Evolutionary conservation across 441 rosid species (phyloP).

Genomic region (Adansonia rubrostipa): DNA sequence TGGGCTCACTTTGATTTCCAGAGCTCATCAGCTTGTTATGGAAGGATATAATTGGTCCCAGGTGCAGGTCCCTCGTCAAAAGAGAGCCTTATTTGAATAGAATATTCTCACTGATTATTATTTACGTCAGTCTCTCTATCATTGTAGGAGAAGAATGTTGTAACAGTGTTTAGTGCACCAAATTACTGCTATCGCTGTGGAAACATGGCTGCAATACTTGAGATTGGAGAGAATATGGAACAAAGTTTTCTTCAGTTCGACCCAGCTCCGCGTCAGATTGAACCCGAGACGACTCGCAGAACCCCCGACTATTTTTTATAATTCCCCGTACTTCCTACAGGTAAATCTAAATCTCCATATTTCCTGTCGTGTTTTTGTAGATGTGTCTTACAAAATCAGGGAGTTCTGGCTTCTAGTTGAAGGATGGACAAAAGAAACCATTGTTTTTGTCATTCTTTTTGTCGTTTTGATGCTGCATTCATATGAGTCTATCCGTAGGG

Average conservation of each 20-base stretch:
- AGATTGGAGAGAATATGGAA: slow-evolving; percentile 95
- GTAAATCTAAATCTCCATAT: too few relatives aligned
- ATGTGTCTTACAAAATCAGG: slow-evolving; percentile 22
- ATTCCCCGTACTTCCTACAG: slow-evolving; percentile 27
- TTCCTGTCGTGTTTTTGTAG: not conserved
- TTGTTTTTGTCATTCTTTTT: slow-evolving; percentile 43
- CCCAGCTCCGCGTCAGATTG: slow-evolving; percentile 96
- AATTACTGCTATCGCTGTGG: slow-evolving; percentile 98
- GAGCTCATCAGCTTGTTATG: slow-evolving; percentile 3
- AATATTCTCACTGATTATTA: too few relatives aligned
- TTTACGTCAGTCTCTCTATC: too few relatives aligned
- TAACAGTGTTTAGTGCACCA: slow-evolving; percentile 96
- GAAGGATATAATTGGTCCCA: slow-evolving; percentile 1
- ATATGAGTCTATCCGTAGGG: slow-evolving; percentile 38
- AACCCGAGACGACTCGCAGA: slow-evolving; percentile 39
- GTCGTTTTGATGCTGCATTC: slow-evolving; percentile 31
- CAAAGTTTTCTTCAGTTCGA: slow-evolving; percentile 95
- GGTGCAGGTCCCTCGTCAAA: not conserved
- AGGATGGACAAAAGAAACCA: slow-evolving; percentile 33
- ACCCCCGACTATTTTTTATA: slow-evolving; percentile 97
- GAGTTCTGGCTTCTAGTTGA: slow-evolving; percentile 35
- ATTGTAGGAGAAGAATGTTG: slow-evolving; percentile 36
- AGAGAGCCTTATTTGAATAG: too few relatives aligned
- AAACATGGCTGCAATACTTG: slow-evolving; percentile 96
- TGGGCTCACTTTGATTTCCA: not conserved